A percentile compares a stretch with the other conserved stretches of the same genome.
These are phyloP conservation scores for Beauveria rudraprayagi DNA, from an alignment of 2,329 filamentous ascomycete genomes.

Conservation along the genomic window DNA sequence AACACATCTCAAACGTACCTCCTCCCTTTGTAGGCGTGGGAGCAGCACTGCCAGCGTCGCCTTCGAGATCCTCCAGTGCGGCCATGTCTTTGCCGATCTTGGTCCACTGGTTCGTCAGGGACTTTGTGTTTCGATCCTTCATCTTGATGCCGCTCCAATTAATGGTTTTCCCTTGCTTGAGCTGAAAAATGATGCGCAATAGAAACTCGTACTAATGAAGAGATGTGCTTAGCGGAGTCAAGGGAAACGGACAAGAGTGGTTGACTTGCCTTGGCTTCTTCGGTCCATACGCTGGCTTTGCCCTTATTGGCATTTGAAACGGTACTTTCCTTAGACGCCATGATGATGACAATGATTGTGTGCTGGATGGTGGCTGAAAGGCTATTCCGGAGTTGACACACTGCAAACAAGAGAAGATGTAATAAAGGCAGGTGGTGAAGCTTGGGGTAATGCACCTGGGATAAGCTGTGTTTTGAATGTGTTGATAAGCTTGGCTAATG, in stretches of 20 bases:
- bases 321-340: background rate
- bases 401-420: too few species aligned
- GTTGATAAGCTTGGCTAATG: too few species aligned
- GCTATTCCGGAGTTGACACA: too few species aligned
- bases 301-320: constrained; percentile 7
- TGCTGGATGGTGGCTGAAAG: too few species aligned
- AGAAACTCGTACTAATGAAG: constrained; percentile 25
- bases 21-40: constrained; percentile 16
- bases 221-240: background rate
- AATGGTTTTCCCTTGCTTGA: constrained; percentile 24
- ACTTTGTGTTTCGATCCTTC: constrained; percentile 30
- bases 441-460: too few species aligned
- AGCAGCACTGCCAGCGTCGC: background rate
- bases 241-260: background rate
- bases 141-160: constrained; percentile 29
- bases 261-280: constrained; percentile 26
- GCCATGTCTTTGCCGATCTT: constrained; percentile 27
- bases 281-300: constrained; percentile 27
- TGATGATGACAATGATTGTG: background rate
- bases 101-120: constrained; percentile 30
- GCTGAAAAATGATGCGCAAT: constrained; percentile 27
- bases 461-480: too few species aligned
- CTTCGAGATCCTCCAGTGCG: constrained; percentile 24
- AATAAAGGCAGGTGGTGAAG: too few species aligned
- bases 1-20: background rate